Evolutionary conservation across 2,329 filamentous ascomycete species (phyloP).

Genomic region (Beauveria australis): DNA sequence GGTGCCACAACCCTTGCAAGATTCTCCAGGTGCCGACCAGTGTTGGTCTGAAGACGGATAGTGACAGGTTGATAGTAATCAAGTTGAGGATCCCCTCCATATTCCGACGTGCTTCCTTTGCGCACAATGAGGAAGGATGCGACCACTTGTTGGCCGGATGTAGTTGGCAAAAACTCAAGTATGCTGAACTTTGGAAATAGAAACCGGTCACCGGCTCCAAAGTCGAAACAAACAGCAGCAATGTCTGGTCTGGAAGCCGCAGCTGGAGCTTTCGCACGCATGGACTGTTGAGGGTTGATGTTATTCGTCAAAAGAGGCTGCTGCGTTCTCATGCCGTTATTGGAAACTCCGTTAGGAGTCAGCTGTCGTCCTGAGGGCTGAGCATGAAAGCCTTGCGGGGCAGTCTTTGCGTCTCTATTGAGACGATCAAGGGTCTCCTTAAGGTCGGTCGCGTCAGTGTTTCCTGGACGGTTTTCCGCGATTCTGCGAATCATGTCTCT

Average conservation of each 20-base stretch:
- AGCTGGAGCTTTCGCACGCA: slow-evolving; percentile 53
- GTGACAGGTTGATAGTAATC: slow-evolving; percentile 73
- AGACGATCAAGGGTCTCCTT: slow-evolving; percentile 44
- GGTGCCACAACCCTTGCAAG: slow-evolving; percentile 54
- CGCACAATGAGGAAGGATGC: slow-evolving; percentile 72
- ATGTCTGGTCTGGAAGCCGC: slow-evolving; percentile 50
- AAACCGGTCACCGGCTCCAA: slow-evolving; percentile 66
- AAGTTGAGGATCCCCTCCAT: slow-evolving; percentile 51
- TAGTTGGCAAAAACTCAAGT: slow-evolving; percentile 51
- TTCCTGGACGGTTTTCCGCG: slow-evolving; percentile 41
- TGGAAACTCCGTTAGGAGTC: slow-evolving; percentile 24
- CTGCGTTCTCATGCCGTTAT: slow-evolving; percentile 17
- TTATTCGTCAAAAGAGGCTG: slow-evolving; percentile 13
- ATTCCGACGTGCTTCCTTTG: slow-evolving; percentile 59
- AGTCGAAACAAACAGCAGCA: slow-evolving; percentile 61
- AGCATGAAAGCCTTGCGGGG: slow-evolving; percentile 21
- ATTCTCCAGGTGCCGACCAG: slow-evolving; percentile 51
- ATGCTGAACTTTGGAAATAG: slow-evolving; percentile 73
- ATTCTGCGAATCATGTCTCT: slow-evolving; percentile 46
- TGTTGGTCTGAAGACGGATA: slow-evolving; percentile 47
- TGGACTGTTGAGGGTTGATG: slow-evolving; percentile 38
- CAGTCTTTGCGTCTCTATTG: slow-evolving; percentile 33
- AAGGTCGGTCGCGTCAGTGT: slow-evolving; percentile 45
- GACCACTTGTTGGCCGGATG: slow-evolving; percentile 52
- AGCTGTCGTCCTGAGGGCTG: slow-evolving; percentile 18